phyloP scores from a whole-genome alignment of 305 asterid species.

The Plantago rigida region DNA sequence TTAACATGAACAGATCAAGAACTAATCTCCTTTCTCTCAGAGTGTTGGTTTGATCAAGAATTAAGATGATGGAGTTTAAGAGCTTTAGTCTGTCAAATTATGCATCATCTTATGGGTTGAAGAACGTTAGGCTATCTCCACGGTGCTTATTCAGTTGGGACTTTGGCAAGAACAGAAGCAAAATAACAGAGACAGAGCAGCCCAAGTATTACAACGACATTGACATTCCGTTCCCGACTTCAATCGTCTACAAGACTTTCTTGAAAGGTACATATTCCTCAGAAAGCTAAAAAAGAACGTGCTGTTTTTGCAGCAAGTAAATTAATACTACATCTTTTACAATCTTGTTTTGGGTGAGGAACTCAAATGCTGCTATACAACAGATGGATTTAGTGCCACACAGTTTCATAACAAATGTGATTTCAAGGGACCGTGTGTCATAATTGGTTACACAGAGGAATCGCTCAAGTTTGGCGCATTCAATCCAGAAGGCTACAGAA shows the following conservation, averaged over 20 bases:
- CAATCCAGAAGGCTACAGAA: constrained; percentile 79
- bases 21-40: neutral
- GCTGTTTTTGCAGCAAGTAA: neutral
- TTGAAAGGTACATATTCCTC: constrained; percentile 39
- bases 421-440: constrained; percentile 85
- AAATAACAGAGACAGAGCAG: constrained; percentile 26
- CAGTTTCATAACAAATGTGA: constrained; percentile 63
- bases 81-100: constrained; percentile 31
- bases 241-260: constrained; percentile 52
- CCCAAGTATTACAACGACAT: constrained; percentile 42
- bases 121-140: constrained; percentile 23
- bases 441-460: constrained; percentile 56
- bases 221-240: constrained; percentile 57
- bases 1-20: neutral
- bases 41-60: neutral
- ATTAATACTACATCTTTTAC: neutral
- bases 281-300: neutral
- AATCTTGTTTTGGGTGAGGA: constrained; percentile 44
- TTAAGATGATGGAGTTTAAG: constrained; percentile 24
- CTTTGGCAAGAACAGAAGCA: constrained; percentile 42
- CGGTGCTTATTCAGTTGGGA: constrained; percentile 56
- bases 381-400: constrained; percentile 74
- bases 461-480: constrained; percentile 76
- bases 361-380: constrained; percentile 67
- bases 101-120: constrained; percentile 25